Conservation (phyloP, 2,329 filamentous ascomycete species). For the Phialophora chinensis region DNA sequence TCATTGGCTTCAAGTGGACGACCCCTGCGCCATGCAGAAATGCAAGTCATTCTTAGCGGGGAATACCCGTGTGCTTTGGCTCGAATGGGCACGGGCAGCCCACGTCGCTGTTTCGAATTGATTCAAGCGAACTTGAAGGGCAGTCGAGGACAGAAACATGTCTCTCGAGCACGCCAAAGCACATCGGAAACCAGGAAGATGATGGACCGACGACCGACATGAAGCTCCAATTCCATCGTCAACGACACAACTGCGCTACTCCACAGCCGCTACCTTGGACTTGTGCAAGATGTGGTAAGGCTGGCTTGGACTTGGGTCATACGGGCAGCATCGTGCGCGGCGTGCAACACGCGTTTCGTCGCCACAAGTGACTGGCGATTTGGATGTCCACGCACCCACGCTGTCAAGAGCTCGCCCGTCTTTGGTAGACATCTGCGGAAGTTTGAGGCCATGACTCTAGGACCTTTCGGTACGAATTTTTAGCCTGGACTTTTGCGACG, state of each 20-base stretch:
- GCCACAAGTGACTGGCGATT: slow-evolving; percentile 5
- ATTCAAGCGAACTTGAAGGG: slow-evolving; percentile 19
- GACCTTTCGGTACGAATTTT: slow-evolving; percentile 5
- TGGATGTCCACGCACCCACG: background rate
- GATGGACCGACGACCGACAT: background rate
- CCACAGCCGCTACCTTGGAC: background rate
- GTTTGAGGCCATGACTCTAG: background rate
- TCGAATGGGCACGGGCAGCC: slow-evolving; percentile 2
- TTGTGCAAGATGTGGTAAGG: slow-evolving; percentile 17
- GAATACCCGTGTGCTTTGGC: slow-evolving; percentile 13
- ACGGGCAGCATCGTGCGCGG: background rate
- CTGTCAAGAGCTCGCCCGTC: background rate
- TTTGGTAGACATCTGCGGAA: background rate
- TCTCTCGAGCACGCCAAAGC: background rate
- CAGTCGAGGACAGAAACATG: slow-evolving; percentile 28
- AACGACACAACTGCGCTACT: background rate
- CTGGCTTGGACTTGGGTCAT: slow-evolving; percentile 2
- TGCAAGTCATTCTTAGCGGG: slow-evolving; percentile 36
- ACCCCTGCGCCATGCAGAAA: slow-evolving; percentile 37
- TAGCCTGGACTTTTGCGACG: slow-evolving; percentile 16
- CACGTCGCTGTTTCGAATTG: slow-evolving; percentile 28
- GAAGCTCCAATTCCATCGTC: background rate
- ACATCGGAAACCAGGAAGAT: background rate
- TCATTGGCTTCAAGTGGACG: slow-evolving; percentile 27
- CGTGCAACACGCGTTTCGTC: background rate